These are phyloP conservation scores for Endoconidiophora polonica DNA, from an alignment of 2,329 filamentous ascomycete species.

Conservation along the genomic window DNA sequence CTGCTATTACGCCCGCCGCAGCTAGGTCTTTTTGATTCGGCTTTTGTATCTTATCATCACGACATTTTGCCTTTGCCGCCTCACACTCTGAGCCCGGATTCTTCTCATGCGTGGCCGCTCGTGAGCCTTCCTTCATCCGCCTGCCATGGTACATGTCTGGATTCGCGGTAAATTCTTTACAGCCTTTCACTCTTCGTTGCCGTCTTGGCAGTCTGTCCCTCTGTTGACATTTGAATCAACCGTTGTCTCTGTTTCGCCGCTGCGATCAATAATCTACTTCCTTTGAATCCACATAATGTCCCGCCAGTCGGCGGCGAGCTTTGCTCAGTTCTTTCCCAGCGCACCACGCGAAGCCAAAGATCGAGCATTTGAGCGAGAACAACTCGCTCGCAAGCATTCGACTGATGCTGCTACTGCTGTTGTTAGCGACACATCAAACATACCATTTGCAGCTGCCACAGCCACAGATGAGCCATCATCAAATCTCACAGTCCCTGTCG, in stretches of 20 bases:
- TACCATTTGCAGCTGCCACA: neutral
- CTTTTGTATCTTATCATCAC: too few relatives aligned
- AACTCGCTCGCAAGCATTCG: conserved; percentile 18
- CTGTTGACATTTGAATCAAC: neutral
- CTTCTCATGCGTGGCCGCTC: conserved; percentile 7
- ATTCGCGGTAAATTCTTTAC: neutral
- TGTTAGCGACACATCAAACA: neutral
- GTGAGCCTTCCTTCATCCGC: conserved; percentile 1
- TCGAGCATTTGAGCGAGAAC: conserved; percentile 44
- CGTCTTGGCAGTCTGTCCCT: neutral
- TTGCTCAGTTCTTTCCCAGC: conserved; percentile 74
- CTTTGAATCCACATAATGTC: conserved; percentile 44
- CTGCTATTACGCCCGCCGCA: neutral
- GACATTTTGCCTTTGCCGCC: too few relatives aligned
- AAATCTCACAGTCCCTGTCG: neutral
- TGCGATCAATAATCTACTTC: neutral
- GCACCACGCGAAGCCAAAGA: conserved; percentile 50
- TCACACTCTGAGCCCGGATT: too few relatives aligned
- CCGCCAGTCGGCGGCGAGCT: conserved; percentile 59
- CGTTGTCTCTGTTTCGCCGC: neutral
- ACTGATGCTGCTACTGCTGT: neutral
- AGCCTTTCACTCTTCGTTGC: neutral
- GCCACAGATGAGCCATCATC: neutral
- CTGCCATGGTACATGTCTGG: conserved; percentile 8
- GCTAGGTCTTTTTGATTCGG: too few relatives aligned